Evolutionary conservation across 2,329 filamentous ascomycete genomes (phyloP).

Genomic region (Coniochaeta pulveracea): DNA sequence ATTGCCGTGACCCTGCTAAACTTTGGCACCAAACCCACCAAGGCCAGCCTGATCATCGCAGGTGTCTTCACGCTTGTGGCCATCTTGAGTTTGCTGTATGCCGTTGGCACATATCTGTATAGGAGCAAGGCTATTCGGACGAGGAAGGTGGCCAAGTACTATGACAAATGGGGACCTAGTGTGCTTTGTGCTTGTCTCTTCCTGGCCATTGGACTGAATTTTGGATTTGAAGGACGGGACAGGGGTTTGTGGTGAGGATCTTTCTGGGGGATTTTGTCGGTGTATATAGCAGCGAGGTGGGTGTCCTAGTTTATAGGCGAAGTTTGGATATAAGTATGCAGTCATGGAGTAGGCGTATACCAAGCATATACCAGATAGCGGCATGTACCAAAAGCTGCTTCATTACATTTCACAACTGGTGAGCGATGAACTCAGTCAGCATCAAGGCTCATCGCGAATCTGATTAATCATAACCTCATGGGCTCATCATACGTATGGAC

Average conservation of each 20-base stretch:
- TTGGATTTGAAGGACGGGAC: conserved; percentile 63
- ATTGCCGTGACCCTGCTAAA: conserved; percentile 79
- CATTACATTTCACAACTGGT: no score
- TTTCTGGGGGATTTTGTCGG: no score
- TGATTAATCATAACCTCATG: no score
- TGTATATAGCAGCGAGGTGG: no score
- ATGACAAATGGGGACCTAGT: conserved; percentile 80
- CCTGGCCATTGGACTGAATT: conserved; percentile 65
- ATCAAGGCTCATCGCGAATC: no score
- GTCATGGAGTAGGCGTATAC: no score
- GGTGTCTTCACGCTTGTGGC: conserved; percentile 77
- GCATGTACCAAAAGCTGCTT: no score
- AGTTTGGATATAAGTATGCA: no score
- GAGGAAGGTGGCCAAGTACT: conserved; percentile 77
- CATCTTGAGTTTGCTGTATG: conserved; percentile 68
- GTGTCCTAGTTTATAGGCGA: no score
- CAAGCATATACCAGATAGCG: no score
- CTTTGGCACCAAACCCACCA: conserved; percentile 52
- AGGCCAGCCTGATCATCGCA: conserved; percentile 54
- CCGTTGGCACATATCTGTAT: conserved; percentile 76
- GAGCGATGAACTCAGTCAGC: no score
- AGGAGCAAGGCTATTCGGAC: conserved; percentile 76
- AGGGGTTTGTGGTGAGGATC: conserved; percentile 37
- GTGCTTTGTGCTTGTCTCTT: conserved; percentile 65
- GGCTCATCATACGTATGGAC: no score